Conservation (phyloP, 441 rosid species). For the Lagerstroemia fauriei region DNA sequence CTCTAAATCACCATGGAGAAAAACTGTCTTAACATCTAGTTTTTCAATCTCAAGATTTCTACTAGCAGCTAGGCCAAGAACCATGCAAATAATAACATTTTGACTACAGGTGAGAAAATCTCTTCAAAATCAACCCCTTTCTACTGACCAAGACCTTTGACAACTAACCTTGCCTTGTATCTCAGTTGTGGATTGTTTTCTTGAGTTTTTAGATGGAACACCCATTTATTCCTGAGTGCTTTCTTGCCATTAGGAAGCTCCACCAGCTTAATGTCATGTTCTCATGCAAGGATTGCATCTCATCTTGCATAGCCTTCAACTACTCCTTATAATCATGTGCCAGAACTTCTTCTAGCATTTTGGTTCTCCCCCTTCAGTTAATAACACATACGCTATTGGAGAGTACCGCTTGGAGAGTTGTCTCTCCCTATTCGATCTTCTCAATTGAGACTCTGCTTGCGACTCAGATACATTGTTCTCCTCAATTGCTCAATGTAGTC, state of each 20-base stretch:
- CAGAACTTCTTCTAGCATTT: background rate
- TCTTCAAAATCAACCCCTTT: background rate
- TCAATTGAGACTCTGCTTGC: background rate
- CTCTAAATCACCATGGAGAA: background rate
- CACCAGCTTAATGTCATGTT: constrained; percentile 3
- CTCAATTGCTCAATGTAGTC: background rate
- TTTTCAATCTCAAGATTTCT: constrained; percentile 3
- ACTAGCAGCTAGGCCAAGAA: too few relatives aligned
- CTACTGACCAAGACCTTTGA: background rate
- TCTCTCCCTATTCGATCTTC: background rate
- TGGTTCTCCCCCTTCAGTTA: background rate
- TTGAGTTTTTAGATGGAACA: background rate
- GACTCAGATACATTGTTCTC: background rate
- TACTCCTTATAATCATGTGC: background rate
- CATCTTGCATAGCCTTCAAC: background rate
- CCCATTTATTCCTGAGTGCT: background rate
- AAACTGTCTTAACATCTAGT: background rate
- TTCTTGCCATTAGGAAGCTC: background rate
- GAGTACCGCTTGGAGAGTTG: background rate
- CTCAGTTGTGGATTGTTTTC: too few relatives aligned
- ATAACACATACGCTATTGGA: background rate
- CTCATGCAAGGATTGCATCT: background rate
- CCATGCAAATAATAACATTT: too few relatives aligned
- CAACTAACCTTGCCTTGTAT: constrained; percentile 8
- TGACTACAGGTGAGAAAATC: background rate